A percentile compares a stretch with the other conserved stretches of the same genome.
Evolutionary conservation across 1,284 basidiomycete species (phyloP).

Genomic region (Fistulina hepatica): DNA sequence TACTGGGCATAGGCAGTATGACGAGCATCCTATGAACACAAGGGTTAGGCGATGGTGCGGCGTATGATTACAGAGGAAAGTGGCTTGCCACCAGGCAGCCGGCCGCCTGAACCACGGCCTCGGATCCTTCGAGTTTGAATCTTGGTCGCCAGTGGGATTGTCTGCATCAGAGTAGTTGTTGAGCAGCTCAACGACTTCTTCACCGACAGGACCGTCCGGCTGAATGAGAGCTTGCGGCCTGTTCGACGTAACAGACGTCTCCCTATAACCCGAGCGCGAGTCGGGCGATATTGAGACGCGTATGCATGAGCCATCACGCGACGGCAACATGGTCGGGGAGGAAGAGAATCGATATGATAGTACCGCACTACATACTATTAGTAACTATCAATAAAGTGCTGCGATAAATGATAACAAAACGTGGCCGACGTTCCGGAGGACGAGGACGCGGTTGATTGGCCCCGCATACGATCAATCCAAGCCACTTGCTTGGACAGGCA

Average conservation of each 20-base stretch:
- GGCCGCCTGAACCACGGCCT: conserved; percentile 60
- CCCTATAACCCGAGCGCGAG: conserved; percentile 8
- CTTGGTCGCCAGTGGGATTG: conserved; percentile 21
- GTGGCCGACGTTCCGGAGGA: neutral
- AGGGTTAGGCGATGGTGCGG: conserved; percentile 2
- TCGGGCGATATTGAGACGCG: conserved; percentile 10
- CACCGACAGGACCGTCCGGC: conserved; percentile 35
- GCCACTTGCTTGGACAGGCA: neutral
- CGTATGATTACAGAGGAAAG: conserved; percentile 1
- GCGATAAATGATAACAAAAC: neutral
- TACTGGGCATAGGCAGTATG: conserved; percentile 40
- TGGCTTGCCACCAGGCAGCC: conserved; percentile 53
- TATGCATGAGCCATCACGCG: conserved; percentile 1
- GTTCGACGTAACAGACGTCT: conserved; percentile 12
- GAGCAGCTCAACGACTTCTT: conserved; percentile 35
- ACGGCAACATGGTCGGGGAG: neutral
- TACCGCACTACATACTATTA: neutral
- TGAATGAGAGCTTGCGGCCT: conserved; percentile 27
- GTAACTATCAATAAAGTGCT: neutral
- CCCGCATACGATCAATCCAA: neutral
- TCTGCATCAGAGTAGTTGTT: conserved; percentile 28
- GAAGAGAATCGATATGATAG: neutral
- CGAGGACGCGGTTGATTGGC: no score
- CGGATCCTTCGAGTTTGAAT: conserved; percentile 19
- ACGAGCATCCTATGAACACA: conserved; percentile 39